Evolutionary conservation across 164 flowering plant genomes (phyloP).

Genomic region (Buxus sempervirens): DNA sequence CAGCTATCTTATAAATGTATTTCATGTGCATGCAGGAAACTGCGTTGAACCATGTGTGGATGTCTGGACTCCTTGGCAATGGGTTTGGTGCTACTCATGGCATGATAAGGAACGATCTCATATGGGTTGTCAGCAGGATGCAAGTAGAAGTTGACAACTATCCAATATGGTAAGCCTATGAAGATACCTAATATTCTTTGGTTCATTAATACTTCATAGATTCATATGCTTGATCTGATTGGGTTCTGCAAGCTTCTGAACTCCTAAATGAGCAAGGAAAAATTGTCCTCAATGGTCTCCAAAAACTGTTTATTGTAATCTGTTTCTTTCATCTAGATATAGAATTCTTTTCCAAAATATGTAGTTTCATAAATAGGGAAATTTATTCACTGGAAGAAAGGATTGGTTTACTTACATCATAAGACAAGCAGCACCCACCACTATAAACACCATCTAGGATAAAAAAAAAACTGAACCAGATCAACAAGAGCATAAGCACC

Average conservation of each 20-base stretch:
- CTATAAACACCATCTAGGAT: too few species aligned
- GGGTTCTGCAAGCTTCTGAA: neutral
- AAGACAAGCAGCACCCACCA: too few species aligned
- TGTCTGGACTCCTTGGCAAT: constrained; percentile 49
- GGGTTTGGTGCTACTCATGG: constrained; percentile 64
- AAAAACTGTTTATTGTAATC: neutral
- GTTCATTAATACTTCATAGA: neutral
- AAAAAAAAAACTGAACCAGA: too few species aligned
- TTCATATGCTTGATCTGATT: neutral
- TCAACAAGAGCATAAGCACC: too few species aligned
- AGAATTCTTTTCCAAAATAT: neutral
- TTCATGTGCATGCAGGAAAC: constrained; percentile 43
- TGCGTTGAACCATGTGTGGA: constrained; percentile 59
- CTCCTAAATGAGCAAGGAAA: neutral
- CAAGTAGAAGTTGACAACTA: constrained; percentile 46
- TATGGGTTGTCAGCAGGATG: constrained; percentile 60
- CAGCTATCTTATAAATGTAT: too few species aligned
- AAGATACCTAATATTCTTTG: neutral
- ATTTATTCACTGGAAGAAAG: neutral
- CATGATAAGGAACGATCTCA: constrained; percentile 50
- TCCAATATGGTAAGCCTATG: constrained; percentile 40
- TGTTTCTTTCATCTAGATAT: neutral
- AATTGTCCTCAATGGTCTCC: neutral
- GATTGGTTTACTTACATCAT: too few species aligned
- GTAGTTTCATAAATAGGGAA: neutral